Conservation (phyloP, 192 early-diverging fungal genomes). For the Chytriomyces sp. region DNA sequence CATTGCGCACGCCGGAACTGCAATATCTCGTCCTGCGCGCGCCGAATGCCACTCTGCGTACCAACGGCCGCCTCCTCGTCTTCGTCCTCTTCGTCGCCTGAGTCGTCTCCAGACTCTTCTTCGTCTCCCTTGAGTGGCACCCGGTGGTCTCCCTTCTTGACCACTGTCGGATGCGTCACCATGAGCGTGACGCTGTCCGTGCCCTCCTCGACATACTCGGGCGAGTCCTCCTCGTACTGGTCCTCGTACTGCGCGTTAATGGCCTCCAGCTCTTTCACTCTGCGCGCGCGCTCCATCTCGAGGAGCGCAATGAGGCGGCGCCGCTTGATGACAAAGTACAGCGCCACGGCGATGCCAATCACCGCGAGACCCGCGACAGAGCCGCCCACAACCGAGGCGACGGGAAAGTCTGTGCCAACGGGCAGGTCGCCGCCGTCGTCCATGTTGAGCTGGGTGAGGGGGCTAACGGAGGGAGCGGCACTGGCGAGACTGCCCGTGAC, state of each 20-base stretch:
- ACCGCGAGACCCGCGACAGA: conserved; percentile 17
- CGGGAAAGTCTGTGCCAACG: conserved; percentile 25
- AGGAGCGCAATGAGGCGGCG: conserved; percentile 26
- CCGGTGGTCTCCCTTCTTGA: not conserved
- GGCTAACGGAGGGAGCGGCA: not conserved
- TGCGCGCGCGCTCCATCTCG: conserved; percentile 8
- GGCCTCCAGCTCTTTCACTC: conserved; percentile 1
- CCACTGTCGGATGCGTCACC: not conserved
- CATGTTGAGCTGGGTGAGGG: conserved; percentile 5
- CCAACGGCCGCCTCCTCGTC: not conserved
- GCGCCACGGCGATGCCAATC: not conserved
- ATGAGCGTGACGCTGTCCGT: not conserved
- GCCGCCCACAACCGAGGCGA: conserved; percentile 29
- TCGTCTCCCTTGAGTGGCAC: not conserved
- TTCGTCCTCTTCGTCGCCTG: conserved; percentile 6
- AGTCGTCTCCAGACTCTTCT: not conserved
- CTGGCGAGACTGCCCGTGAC: not conserved
- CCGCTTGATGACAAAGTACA: conserved; percentile 15
- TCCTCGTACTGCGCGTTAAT: not conserved
- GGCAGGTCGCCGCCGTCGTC: not conserved
- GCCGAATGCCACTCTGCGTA: not conserved
- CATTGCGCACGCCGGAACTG: conserved; percentile 11
- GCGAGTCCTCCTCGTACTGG: not conserved
- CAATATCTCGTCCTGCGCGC: not conserved
- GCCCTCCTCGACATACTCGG: not conserved